Base-by-base conservation (phyloP, 805 yeast genomes). In the Cyberlindnera samutprakarnensis region DNA sequence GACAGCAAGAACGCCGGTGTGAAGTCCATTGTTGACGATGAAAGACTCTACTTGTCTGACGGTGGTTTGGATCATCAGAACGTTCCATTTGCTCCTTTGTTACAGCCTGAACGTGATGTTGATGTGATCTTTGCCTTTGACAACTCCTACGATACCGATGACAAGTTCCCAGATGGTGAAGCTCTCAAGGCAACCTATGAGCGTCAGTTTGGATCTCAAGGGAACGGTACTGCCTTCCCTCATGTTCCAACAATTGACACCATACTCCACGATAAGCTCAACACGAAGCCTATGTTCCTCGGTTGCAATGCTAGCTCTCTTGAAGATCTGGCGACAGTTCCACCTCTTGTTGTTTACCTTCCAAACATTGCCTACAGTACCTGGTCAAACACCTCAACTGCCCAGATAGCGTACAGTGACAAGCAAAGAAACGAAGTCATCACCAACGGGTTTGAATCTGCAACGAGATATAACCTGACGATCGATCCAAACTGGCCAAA, bases 1-100 rank as follows among this genome's bases (percentile, higher is more conserved):
- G 66, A 64, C 19, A 50, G 72, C 22, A 49, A 60, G 5, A 56
- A 48, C 44, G 64, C 66, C 28, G 55, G 48, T 7, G 49, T 59
- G 11, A 49, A 55, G 2, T 36, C 63, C 14, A 62, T 77, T 33
- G 54, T 57, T 16, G 37, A 56, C 4, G 53, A 66, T 28, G 62
- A 62, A 5, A 53, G 64, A 16, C 59, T 81, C 26, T 68, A 61
- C 46, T 61, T 79, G 24, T 79, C 70, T 23, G 88, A 79, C 49
- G 88, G 88, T 42, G 86, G 87, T 44, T 83, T 75, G 48, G 86
- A 78, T 51, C n/a, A n/a, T n/a, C n/a, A n/a, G 51, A 73, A 73
- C 41, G 57, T 79, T 22, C 86, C 88, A 13, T 52, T 78, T 21
- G 56, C 59, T 23, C 86, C 87, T 14, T 60, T 78, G 39, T 45